Evolutionary conservation across 345 rosid genomes (phyloP), one percentile per base, ranked within the genome.

Genomic region (Pistacia integerrima): DNA sequence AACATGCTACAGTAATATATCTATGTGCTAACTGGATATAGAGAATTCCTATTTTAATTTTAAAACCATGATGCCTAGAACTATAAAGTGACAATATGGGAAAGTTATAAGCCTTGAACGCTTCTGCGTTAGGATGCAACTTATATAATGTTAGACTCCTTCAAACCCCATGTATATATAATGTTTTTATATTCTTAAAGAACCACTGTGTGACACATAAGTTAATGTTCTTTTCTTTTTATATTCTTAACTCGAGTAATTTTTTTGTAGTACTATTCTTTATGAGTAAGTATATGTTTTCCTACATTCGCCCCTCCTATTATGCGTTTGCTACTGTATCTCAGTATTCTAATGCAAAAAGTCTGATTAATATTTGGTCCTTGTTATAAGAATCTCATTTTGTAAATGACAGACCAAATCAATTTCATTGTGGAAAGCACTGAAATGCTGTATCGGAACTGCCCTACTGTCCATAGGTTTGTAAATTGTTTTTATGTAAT

Each of bases 401-500:
- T 80, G 66, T 83, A 63, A 72, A 73, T 83, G 56, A 67, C 93
- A 93, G 99, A 88, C 97, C 70, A 89, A 74, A 79, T 89, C 94
- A 25, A 87, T 96, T 58, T 91, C 97, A 69, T 76, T 93, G 61
- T 63, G 87, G 88, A 85, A 78, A 84, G 91, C 94, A 38, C 63
- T 90, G 12, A 90, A 86, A 83, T 81, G 77, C 82, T 96, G 94
- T 85, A 72, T 82, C 63, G 86, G 89, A 78, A 52, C 81, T 54
- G 82, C 86, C 14, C 74, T 92, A 75, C 70, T 91, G 70, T 93
- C 87, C 75, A 78, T 89, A 83, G 97, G 98, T 96, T 68, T 63
- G 91, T 86, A 57, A 56, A 68, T 54, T 77, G 28, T 81, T 80
- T 49, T 33, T 5, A 18, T 33, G 5, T 65, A 59, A 17, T 60